Conservation (phyloP, 2,329 filamentous ascomycete genomes). For the Beauveria varroae region DNA sequence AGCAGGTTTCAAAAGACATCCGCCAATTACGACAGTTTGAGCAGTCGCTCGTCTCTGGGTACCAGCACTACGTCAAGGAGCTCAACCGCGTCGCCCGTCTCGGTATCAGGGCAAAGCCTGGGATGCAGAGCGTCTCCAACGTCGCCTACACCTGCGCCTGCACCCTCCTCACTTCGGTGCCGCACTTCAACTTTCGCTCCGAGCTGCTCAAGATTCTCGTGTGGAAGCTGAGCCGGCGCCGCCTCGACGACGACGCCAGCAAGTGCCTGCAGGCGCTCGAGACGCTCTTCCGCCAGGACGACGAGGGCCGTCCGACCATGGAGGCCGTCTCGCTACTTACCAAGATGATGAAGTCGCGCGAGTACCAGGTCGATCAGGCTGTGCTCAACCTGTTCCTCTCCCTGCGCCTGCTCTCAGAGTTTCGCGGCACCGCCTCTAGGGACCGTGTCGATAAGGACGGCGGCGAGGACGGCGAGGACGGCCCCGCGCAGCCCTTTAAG, state of each 20-base stretch:
- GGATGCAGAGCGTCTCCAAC: slow-evolving; percentile 50
- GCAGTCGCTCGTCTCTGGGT: slow-evolving; percentile 76
- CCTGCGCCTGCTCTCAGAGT: slow-evolving; percentile 80
- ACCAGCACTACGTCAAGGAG: slow-evolving; percentile 76
- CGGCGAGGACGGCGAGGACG: slow-evolving; percentile 13
- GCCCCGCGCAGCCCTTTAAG: slow-evolving; percentile 20
- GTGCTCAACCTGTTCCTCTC: slow-evolving; percentile 88
- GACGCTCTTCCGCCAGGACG: slow-evolving; percentile 75
- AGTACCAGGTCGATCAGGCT: slow-evolving; percentile 76
- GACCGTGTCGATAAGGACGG: slow-evolving; percentile 58
- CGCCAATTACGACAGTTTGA: slow-evolving; percentile 76
- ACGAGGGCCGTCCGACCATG: slow-evolving; percentile 80
- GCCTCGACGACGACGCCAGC: slow-evolving; percentile 64
- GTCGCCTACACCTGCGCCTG: slow-evolving; percentile 84
- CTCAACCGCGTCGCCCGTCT: slow-evolving; percentile 61
- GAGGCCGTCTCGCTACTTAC: slow-evolving; percentile 79
- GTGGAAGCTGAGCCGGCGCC: slow-evolving; percentile 67
- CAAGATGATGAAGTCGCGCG: slow-evolving; percentile 89
- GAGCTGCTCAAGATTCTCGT: slow-evolving; percentile 85
- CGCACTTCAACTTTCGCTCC: slow-evolving; percentile 93
- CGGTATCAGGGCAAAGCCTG: slow-evolving; percentile 31
- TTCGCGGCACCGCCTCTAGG: slow-evolving; percentile 73
- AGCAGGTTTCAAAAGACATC: slow-evolving; percentile 88
- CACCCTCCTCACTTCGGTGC: slow-evolving; percentile 69
- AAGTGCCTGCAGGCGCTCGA: slow-evolving; percentile 75